A percentile compares a stretch with the other conserved stretches of the same genome.
Evolutionary conservation across 257 asterid species (phyloP).

Genomic region (Nicotiana tabacum): DNA sequence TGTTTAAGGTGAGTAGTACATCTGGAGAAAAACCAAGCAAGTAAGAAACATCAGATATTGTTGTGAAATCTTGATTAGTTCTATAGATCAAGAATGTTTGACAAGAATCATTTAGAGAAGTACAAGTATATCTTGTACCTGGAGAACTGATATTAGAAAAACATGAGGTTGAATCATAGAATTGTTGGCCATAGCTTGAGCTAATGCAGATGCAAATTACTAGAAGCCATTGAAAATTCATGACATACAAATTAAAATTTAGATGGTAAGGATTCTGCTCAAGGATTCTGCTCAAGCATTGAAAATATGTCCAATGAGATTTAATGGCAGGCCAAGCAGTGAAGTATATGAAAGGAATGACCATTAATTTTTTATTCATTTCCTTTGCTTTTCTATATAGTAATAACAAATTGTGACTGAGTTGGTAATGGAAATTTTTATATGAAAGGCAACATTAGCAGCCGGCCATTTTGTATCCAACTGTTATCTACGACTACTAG

Average conservation of each 20-base stretch:
- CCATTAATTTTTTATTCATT: background rate
- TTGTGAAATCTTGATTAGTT: constrained; percentile 25
- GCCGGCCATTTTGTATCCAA: constrained; percentile 1
- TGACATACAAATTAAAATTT: background rate
- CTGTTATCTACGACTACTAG: background rate
- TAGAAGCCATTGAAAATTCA: constrained; percentile 29
- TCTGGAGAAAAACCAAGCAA: constrained; percentile 31
- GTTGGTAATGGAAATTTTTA: background rate
- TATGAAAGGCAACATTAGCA: background rate
- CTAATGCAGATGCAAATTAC: constrained; percentile 19
- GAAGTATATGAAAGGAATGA: background rate
- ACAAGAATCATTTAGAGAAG: constrained; percentile 28
- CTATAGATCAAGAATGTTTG: constrained; percentile 48
- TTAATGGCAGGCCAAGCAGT: constrained; percentile 5
- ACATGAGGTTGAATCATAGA: constrained; percentile 47
- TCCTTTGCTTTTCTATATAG: background rate
- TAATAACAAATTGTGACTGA: background rate
- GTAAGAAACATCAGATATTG: constrained; percentile 35
- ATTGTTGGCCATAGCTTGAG: constrained; percentile 34
- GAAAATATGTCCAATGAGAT: background rate
- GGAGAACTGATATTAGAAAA: constrained; percentile 27
- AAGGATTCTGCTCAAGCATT: background rate
- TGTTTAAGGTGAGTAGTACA: constrained; percentile 30
- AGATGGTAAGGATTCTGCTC: constrained; percentile 7
- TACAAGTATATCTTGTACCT: constrained; percentile 56